phyloP scores from a whole-genome alignment of 164 flowering plant genomes.

The Berberis vulgaris region DNA sequence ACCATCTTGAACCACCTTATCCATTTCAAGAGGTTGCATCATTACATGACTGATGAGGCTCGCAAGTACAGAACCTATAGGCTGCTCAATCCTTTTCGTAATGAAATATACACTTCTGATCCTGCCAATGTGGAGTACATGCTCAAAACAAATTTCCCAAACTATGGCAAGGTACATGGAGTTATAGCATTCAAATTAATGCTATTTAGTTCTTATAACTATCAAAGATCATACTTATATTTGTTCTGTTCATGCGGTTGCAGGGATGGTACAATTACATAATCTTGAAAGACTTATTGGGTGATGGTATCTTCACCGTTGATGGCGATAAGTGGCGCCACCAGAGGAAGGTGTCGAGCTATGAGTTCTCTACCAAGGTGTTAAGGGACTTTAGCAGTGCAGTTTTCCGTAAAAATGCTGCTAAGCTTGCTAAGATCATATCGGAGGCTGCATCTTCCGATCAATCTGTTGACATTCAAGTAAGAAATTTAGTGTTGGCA shows the following conservation, averaged over 20 bases:
- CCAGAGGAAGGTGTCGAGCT: slow-evolving; percentile 34
- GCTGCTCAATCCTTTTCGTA: slow-evolving; percentile 13
- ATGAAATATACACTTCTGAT: slow-evolving; percentile 13
- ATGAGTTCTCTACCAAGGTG: slow-evolving; percentile 43
- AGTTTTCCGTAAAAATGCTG: slow-evolving; percentile 34
- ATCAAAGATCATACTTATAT: too few species aligned
- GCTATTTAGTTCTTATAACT: too few species aligned
- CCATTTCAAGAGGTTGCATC: slow-evolving; percentile 45
- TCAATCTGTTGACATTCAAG: slow-evolving; percentile 39
- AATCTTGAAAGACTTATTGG: slow-evolving; percentile 35
- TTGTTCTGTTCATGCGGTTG: background rate
- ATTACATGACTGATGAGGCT: slow-evolving; percentile 57
- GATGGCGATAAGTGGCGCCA: slow-evolving; percentile 59
- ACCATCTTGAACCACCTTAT: slow-evolving; percentile 44
- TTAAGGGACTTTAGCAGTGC: slow-evolving; percentile 48
- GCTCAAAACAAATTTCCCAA: slow-evolving; percentile 13
- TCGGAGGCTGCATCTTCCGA: slow-evolving; percentile 27
- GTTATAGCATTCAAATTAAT: background rate
- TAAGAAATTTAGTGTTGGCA: slow-evolving; percentile 3
- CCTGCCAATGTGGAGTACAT: slow-evolving; percentile 17
- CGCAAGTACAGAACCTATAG: slow-evolving; percentile 40
- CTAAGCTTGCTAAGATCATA: slow-evolving; percentile 28
- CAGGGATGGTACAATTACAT: slow-evolving; percentile 36
- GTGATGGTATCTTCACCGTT: slow-evolving; percentile 56
- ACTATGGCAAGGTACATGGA: slow-evolving; percentile 12